Evolutionary conservation across 768 basidiomycete species (phyloP).

Genomic region (Tricholoma hemisulphureum): DNA sequence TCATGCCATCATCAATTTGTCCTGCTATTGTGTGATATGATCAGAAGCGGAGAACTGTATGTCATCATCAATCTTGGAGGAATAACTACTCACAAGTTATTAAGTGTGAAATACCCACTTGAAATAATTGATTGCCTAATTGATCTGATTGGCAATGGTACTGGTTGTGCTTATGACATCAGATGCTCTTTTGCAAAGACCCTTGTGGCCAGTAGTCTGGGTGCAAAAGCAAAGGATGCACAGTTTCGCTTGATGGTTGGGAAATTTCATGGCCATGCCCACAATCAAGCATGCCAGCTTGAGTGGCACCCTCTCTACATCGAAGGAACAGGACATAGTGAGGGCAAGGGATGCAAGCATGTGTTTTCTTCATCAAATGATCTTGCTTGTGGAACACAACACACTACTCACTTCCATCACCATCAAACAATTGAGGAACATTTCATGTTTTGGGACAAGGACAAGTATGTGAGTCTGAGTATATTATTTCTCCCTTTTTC

Average conservation of each 20-base stretch:
- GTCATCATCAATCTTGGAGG: slow-evolving; percentile 22
- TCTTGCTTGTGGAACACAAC: slow-evolving; percentile 13
- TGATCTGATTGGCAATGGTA: neutral
- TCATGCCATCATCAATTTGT: slow-evolving; percentile 34
- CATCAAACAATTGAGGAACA: slow-evolving; percentile 17
- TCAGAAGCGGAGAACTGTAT: slow-evolving; percentile 35
- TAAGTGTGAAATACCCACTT: slow-evolving; percentile 18
- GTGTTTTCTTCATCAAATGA: slow-evolving; percentile 21
- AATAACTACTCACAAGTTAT: slow-evolving; percentile 13
- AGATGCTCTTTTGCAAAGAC: slow-evolving; percentile 19
- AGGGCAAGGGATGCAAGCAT: slow-evolving; percentile 18
- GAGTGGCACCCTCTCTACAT: slow-evolving; percentile 16
- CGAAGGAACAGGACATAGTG: slow-evolving; percentile 15
- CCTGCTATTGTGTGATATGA: slow-evolving; percentile 31
- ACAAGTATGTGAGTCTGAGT: slow-evolving; percentile 21
- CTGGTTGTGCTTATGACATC: slow-evolving; percentile 23
- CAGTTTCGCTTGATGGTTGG: slow-evolving; percentile 6
- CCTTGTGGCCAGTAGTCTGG: neutral
- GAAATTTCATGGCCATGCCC: slow-evolving; percentile 10
- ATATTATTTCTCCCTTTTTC: neutral
- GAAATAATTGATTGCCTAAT: slow-evolving; percentile 11
- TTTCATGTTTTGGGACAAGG: slow-evolving; percentile 12
- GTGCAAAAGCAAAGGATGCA: slow-evolving; percentile 5
- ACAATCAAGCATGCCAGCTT: slow-evolving; percentile 20
- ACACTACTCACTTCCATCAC: slow-evolving; percentile 18